phyloP scores from a whole-genome alignment of 2,329 filamentous ascomycete genomes.

The Pseudogymnoascus sp. region DNA sequence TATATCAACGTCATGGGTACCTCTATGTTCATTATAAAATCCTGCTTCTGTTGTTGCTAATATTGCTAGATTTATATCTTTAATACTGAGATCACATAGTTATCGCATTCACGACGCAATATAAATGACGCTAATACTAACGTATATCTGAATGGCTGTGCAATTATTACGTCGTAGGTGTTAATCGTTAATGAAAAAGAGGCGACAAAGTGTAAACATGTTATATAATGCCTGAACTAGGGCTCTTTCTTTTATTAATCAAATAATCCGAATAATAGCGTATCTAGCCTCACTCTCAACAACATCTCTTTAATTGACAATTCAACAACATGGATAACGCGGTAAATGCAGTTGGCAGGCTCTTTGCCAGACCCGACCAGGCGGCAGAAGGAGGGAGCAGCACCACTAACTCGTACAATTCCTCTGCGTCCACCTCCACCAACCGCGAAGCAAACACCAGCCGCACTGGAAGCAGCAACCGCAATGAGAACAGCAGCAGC shows the following conservation, averaged over 20 bases:
- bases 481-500: background rate
- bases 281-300: background rate
- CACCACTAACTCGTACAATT: slow-evolving; percentile 4
- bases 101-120: background rate
- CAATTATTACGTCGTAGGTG: slow-evolving; percentile 1
- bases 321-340: slow-evolving; percentile 15
- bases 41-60: background rate
- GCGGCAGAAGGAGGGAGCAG: background rate
- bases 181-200: background rate
- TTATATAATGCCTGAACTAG: background rate
- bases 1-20: background rate
- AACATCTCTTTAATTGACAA: background rate
- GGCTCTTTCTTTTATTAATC: background rate
- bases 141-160: background rate
- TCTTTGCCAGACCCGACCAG: slow-evolving; percentile 13
- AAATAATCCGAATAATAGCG: background rate
- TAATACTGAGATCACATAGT: background rate
- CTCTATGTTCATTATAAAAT: background rate
- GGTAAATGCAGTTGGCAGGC: slow-evolving; percentile 14
- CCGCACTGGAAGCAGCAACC: background rate
- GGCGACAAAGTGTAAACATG: background rate
- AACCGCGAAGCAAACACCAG: background rate
- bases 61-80: background rate
- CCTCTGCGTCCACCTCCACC: background rate
- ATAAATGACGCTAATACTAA: background rate